Percentiles rank a stretch among this genome's conserved stretches.
These are phyloP conservation scores for Pistacia integerrima DNA, from an alignment of 345 rosid genomes.

Conservation along the genomic window DNA sequence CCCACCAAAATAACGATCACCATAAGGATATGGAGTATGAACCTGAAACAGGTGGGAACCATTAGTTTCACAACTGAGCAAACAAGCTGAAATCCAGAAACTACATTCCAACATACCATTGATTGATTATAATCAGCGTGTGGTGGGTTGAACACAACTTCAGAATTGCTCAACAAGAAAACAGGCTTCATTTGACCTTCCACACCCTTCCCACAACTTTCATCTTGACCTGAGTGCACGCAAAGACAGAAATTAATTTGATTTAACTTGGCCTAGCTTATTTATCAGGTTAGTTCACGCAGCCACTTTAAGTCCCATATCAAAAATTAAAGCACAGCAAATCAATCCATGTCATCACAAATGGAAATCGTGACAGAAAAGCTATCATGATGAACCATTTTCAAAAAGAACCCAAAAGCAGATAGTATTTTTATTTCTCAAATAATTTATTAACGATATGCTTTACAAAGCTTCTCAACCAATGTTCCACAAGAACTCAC, in stretches of 20 bases:
- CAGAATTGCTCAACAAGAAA: conserved; percentile 30
- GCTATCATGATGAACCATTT: background rate
- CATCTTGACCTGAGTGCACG: conserved; percentile 38
- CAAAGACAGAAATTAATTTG: background rate
- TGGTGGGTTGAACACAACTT: conserved; percentile 24
- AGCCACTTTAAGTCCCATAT: background rate
- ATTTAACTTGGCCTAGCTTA: background rate
- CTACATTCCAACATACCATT: conserved; percentile 26
- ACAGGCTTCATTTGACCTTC: conserved; percentile 41
- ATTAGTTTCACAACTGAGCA: conserved; percentile 12
- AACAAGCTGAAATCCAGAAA: conserved; percentile 7
- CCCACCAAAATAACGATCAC: conserved; percentile 42
- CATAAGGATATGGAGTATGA: conserved; percentile 23
- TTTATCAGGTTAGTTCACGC: background rate
- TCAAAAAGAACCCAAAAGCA: background rate
- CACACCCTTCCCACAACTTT: conserved; percentile 28
- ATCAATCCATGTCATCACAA: background rate
- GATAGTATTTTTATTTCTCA: background rate
- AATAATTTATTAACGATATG: background rate
- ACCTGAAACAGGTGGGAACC: conserved; percentile 31
- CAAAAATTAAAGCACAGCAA: background rate
- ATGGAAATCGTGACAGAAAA: background rate
- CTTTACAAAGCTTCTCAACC: background rate
- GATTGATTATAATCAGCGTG: conserved; percentile 30
- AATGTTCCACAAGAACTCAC: background rate